These are phyloP conservation scores for Falciphora oryzae DNA, from an alignment of 2,329 filamentous ascomycete species.

Conservation along the genomic window DNA sequence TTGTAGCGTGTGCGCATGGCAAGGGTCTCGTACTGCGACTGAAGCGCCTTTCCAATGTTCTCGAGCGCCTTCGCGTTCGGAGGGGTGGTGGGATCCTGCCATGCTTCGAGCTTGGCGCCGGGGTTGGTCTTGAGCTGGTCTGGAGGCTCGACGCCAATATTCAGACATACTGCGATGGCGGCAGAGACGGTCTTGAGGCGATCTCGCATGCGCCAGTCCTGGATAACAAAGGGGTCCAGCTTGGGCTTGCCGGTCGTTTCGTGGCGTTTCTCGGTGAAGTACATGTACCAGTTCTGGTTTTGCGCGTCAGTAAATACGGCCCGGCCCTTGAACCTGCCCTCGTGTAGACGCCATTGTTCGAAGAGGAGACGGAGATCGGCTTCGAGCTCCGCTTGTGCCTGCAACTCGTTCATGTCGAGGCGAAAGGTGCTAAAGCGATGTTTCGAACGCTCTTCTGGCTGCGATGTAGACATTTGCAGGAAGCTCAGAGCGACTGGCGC, in stretches of 20 bases:
- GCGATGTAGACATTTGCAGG: background rate
- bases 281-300: slow-evolving; percentile 94
- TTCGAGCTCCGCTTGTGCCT: background rate
- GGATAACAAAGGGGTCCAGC: slow-evolving; percentile 57
- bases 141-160: slow-evolving; percentile 94
- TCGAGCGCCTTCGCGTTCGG: slow-evolving; percentile 82
- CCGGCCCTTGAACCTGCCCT: background rate
- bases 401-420: background rate
- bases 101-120: slow-evolving; percentile 89
- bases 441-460: background rate
- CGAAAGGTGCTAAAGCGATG: background rate
- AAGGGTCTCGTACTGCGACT: slow-evolving; percentile 92
- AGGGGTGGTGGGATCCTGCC: slow-evolving; percentile 84
- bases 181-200: slow-evolving; percentile 94
- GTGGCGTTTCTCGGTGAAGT: slow-evolving; percentile 96
- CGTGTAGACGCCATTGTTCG: background rate
- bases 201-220: slow-evolving; percentile 98
- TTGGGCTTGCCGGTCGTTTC: slow-evolving; percentile 89
- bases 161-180: slow-evolving; percentile 87
- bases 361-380: slow-evolving; percentile 1
- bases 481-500: background rate
- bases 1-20: slow-evolving; percentile 96
- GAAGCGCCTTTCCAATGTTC: slow-evolving; percentile 92
- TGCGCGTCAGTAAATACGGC: slow-evolving; percentile 3
- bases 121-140: slow-evolving; percentile 95